A percentile compares a stretch with the other conserved stretches of the same genome.
Conservation (phyloP, 169 alveolate genomes). For the Besnoitia besnoiti region DNA sequence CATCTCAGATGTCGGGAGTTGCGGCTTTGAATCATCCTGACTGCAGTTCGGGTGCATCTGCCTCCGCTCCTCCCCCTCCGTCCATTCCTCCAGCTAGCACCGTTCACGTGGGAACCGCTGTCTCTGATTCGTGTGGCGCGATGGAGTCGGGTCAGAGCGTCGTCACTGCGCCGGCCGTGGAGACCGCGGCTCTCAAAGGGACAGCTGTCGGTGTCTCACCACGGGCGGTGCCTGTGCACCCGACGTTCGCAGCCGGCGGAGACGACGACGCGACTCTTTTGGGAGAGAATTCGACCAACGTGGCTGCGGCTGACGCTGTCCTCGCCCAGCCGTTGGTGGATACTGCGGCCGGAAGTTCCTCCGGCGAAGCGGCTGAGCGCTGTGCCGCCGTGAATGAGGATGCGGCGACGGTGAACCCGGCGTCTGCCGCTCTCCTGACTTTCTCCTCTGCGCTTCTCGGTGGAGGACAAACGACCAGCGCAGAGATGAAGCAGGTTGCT, state of each 20-base stretch:
- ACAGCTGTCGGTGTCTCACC: neutral
- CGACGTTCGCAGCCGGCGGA: neutral
- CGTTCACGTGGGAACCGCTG: neutral
- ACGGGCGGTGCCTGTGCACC: neutral
- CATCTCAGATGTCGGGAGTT: neutral
- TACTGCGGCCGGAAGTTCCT: too few relatives aligned
- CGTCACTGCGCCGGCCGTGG: neutral
- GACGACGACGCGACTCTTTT: neutral
- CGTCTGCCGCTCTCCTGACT: conserved; percentile 7
- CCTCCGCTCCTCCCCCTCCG: neutral
- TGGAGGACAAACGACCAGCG: neutral
- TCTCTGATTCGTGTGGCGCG: neutral
- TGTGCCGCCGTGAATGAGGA: neutral
- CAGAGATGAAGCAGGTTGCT: neutral
- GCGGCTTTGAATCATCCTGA: neutral
- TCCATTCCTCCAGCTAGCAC: neutral
- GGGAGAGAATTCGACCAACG: too few relatives aligned
- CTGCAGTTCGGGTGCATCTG: neutral
- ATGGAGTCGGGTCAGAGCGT: neutral
- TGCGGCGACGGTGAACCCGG: neutral
- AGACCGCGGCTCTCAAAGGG: neutral
- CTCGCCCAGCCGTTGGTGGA: too few relatives aligned
- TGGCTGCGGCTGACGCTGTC: too few relatives aligned
- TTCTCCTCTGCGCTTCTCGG: conserved; percentile 35
- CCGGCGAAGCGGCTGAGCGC: neutral